Evolutionary conservation across 2,329 filamentous ascomycete species (phyloP).

Genomic region (Emergomyces pasteurianus): DNA sequence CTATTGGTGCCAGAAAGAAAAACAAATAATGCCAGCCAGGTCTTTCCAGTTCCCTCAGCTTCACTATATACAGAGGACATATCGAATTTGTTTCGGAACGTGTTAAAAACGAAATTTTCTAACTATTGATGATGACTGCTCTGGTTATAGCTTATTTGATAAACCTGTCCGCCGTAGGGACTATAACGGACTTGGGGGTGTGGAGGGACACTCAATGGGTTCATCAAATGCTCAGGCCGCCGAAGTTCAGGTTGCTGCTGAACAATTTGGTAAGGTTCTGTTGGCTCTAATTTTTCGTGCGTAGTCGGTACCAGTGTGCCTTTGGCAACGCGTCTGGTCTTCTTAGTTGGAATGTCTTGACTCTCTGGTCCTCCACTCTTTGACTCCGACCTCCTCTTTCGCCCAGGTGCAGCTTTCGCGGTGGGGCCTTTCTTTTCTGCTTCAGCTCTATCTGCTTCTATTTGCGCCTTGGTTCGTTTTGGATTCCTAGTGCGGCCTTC

Average conservation of each 20-base stretch:
- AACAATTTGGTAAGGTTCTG: background rate
- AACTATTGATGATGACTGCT: background rate
- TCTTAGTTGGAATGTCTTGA: slow-evolving; percentile 2
- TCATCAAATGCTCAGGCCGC: background rate
- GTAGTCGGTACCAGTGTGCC: background rate
- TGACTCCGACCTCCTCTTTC: slow-evolving; percentile 5
- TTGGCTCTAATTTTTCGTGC: background rate
- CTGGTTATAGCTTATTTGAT: slow-evolving; percentile 2
- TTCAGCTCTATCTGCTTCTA: slow-evolving; percentile 28
- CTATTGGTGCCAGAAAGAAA: background rate
- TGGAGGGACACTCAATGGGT: background rate
- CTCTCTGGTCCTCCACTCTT: background rate
- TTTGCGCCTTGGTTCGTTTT: slow-evolving; percentile 34
- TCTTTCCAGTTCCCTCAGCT: background rate
- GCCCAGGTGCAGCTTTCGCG: background rate
- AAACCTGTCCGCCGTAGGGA: background rate
- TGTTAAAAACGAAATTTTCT: background rate
- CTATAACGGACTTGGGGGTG: background rate
- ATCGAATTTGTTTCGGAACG: background rate
- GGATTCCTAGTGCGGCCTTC: slow-evolving; percentile 33
- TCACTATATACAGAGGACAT: background rate
- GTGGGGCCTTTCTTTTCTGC: slow-evolving; percentile 3
- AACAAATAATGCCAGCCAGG: background rate
- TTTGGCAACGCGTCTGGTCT: slow-evolving; percentile 3
- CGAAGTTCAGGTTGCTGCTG: background rate